Conservation (phyloP, 768 basidiomycete species). For the Ephemerocybe angulata region DNA sequence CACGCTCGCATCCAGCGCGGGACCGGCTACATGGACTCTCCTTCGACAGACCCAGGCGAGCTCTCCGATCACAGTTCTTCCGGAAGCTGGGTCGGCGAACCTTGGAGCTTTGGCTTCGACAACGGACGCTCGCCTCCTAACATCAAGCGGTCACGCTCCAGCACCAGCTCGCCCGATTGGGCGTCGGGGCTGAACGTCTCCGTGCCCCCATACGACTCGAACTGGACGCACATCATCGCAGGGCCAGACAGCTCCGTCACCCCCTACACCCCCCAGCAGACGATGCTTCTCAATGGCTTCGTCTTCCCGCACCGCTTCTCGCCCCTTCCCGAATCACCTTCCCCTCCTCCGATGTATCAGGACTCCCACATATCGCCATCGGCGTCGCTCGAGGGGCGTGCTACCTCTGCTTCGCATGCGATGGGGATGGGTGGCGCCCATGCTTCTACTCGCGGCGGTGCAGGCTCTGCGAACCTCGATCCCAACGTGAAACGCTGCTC, state of each 20-base stretch:
- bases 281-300: slow-evolving; percentile 22
- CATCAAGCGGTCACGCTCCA: slow-evolving; percentile 7
- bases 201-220: slow-evolving; percentile 24
- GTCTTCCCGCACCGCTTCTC: slow-evolving; percentile 28
- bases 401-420: slow-evolving; percentile 19
- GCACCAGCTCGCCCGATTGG: slow-evolving; percentile 10
- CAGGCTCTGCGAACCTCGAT: slow-evolving; percentile 15
- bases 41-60: slow-evolving; percentile 6
- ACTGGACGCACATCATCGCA: slow-evolving; percentile 24
- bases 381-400: slow-evolving; percentile 12
- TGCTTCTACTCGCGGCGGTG: slow-evolving; percentile 25
- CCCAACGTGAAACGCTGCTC: slow-evolving; percentile 38
- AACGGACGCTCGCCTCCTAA: not conserved
- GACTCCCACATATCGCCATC: slow-evolving; percentile 16
- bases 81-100: slow-evolving; percentile 4
- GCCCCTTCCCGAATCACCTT: slow-evolving; percentile 28
- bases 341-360: slow-evolving; percentile 26
- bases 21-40: slow-evolving; percentile 6
- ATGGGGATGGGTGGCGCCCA: too few species aligned
- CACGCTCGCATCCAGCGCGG: slow-evolving; percentile 5
- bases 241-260: slow-evolving; percentile 23
- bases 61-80: slow-evolving; percentile 6
- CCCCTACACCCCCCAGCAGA: slow-evolving; percentile 21
- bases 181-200: slow-evolving; percentile 18
- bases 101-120: not conserved